These are phyloP conservation scores for Blepharisma japonicum DNA, from an alignment of 73 alveolate genomes.

Conservation along the genomic window DNA sequence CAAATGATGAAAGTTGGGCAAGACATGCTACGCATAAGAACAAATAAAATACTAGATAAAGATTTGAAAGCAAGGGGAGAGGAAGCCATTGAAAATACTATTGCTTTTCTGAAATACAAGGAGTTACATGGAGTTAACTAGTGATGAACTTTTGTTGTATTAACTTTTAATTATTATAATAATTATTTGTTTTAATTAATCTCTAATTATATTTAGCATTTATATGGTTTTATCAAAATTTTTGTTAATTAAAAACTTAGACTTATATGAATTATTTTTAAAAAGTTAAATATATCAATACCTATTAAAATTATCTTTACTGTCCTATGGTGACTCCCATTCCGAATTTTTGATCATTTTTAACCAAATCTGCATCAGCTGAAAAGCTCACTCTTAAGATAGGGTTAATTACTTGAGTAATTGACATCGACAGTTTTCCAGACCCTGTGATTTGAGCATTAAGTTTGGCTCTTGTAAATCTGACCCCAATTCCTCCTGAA, in stretches of 20 bases:
- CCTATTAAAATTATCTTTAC: too few relatives aligned
- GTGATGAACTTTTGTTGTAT: too few relatives aligned
- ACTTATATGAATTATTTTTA: too few relatives aligned
- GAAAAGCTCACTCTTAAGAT: background rate
- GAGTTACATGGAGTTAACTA: background rate
- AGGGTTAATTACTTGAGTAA: conserved; percentile 26
- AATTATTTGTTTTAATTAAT: too few relatives aligned
- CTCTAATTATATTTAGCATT: too few relatives aligned
- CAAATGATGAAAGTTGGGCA: background rate
- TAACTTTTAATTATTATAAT: too few relatives aligned
- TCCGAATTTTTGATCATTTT: conserved; percentile 31
- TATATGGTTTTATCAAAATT: too few relatives aligned
- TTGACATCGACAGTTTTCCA: background rate
- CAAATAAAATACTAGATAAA: background rate
- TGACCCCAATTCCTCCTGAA: background rate
- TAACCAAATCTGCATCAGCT: conserved; percentile 12
- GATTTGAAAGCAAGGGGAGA: background rate
- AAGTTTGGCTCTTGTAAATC: conserved; percentile 27
- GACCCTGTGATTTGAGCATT: conserved; percentile 21
- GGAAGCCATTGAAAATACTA: conserved; percentile 6
- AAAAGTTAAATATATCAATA: too few relatives aligned
- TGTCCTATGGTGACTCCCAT: conserved; percentile 24
- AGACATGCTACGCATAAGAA: background rate
- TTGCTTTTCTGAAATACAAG: background rate
- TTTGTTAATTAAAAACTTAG: too few relatives aligned